Base-by-base conservation (phyloP, 2,329 filamentous ascomycete species). In the Aspergillus sp. region DNA sequence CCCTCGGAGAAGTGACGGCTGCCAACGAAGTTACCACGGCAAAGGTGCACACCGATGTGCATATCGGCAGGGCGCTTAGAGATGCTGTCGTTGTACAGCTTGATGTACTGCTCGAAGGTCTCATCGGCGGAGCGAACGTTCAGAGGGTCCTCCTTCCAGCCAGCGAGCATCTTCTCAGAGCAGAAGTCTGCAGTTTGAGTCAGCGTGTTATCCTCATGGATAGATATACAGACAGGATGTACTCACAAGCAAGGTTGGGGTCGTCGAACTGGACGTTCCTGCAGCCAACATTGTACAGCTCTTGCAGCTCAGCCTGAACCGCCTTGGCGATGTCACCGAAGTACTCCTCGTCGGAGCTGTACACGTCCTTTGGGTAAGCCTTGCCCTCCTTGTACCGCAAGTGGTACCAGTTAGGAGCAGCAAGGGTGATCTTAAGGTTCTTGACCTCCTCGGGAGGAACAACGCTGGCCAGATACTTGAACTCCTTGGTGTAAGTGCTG, bases 31-130 rank as follows among this genome's bases (percentile, higher is more conserved):
- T 89, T 90, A 52, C 77, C 78, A 61, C 73, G 83, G 82, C 90
- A 92, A 54, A 92, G 80, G 71, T 93, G 90, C 15, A 93, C 87
- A 49, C 90, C 90, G 2, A 90, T 83, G 75, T 92, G 89, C 81
- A 92, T 85, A 71, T 92, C 89, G 2, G 80, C 73, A 0, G 89
- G 88, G 0, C 86, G 78, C 68, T 84, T 83, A 68, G 81, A 78
- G 70, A 91, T 82, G 69, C 83, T 86, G 74, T 90, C 87, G 73
- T 92, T 92, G 81, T 92, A 92, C 65, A 91, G 85, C 62, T 83
- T 81, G 73, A 93, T 89, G 77, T 93, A 93, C 27, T 88, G 85
- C 67, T 91, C 88, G 21, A 93, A 84, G 48, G 91, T 86, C 66
- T 88, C 86, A 51, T 90, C 88, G 6, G 89, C 84, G 1, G 84